Evolutionary conservation across 768 basidiomycete species (phyloP).

Genomic region (Leccinum disarticulatum): DNA sequence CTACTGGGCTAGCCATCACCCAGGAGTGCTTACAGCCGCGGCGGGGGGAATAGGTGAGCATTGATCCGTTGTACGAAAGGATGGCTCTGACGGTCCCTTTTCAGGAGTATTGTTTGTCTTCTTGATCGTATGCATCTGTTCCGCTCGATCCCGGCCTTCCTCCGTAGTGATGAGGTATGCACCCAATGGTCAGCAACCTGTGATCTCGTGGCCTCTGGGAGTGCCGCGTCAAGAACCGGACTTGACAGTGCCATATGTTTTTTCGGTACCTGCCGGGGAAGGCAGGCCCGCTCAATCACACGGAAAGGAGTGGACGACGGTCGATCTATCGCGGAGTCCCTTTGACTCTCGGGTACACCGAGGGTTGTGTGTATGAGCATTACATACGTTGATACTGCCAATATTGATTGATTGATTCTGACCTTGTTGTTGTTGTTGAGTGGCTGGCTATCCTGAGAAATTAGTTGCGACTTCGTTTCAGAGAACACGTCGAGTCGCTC

Average conservation of each 20-base stretch:
- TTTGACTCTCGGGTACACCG: background rate
- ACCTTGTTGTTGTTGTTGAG: background rate
- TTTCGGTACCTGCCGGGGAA: background rate
- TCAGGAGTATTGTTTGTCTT: constrained; percentile 7
- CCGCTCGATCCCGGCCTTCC: background rate
- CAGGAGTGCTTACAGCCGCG: background rate
- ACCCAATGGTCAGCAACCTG: constrained; percentile 1
- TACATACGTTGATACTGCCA: background rate
- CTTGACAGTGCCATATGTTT: constrained; percentile 1
- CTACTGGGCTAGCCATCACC: constrained; percentile 2
- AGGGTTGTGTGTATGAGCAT: background rate
- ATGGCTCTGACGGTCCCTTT: background rate
- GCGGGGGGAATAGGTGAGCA: constrained; percentile 6
- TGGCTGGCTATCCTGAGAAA: constrained; percentile 31
- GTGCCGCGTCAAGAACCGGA: background rate
- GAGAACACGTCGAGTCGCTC: constrained; percentile 6
- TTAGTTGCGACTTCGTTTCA: constrained; percentile 15
- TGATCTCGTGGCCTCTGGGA: background rate
- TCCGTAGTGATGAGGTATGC: background rate
- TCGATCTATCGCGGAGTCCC: constrained; percentile 3
- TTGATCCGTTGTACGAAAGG: background rate
- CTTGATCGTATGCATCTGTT: background rate
- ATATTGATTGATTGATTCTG: background rate
- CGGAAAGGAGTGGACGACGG: constrained; percentile 2
- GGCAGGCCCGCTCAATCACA: background rate